These are phyloP conservation scores for Astragalus glycyphyllos DNA, from an alignment of 306 rosid genomes.

Conservation along the genomic window DNA sequence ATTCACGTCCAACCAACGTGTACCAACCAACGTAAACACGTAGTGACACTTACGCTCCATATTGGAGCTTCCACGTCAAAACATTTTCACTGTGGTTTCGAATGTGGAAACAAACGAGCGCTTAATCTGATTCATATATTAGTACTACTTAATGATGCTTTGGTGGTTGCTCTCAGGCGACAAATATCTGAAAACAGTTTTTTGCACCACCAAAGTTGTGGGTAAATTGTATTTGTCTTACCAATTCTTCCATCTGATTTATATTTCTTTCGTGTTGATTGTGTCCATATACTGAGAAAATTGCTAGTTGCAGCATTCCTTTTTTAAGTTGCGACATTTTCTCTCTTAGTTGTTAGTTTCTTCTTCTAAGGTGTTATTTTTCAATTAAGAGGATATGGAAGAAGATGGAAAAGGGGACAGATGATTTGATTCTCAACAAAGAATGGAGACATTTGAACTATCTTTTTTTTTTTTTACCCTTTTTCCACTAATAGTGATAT, in stretches of 20 bases:
- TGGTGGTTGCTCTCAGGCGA: not conserved
- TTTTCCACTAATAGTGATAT: not conserved
- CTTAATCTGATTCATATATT: constrained; percentile 2
- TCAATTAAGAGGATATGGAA: not conserved
- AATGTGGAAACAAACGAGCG: no score
- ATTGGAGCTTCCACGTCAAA: no score
- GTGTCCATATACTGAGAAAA: not conserved
- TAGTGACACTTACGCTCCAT: no score
- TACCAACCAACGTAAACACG: no score
- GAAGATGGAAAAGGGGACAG: not conserved
- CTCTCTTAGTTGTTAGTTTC: not conserved
- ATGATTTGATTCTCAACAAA: not conserved
- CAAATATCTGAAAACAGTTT: not conserved
- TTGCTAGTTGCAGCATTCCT: not conserved
- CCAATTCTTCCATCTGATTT: not conserved
- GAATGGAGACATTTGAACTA: not conserved
- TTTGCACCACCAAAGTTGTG: constrained; percentile 20
- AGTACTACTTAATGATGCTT: constrained; percentile 4
- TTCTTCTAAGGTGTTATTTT: not conserved
- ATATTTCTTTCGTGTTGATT: constrained; percentile 11
- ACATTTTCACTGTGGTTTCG: no score
- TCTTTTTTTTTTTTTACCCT: not conserved
- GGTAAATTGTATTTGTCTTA: constrained; percentile 14
- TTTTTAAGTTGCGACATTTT: not conserved
- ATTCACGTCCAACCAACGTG: no score